Conservation (phyloP, 805 yeast species). For the Ascoidea asiatica region DNA sequence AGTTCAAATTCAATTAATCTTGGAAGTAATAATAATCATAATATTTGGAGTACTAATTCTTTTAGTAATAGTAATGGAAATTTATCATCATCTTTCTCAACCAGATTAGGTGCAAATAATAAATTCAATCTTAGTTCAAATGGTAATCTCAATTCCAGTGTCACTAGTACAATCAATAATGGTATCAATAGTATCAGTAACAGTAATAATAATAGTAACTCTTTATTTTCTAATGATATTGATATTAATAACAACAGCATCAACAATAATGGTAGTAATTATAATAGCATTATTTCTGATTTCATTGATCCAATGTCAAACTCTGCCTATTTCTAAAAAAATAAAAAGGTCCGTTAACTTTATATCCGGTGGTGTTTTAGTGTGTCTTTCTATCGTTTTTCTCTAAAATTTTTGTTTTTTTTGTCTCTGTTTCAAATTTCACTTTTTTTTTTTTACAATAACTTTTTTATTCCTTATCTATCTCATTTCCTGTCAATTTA, state of each 20-base stretch:
- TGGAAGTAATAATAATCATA: neutral
- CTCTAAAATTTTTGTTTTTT: too few species aligned
- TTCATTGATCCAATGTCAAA: neutral
- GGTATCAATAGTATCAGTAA: neutral
- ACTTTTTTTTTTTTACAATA: too few species aligned
- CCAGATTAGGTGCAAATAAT: neutral
- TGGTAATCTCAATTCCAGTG: too few species aligned
- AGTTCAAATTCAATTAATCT: neutral
- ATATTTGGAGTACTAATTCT: neutral
- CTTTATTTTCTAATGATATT: neutral
- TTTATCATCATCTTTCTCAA: neutral
- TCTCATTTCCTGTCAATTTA: too few species aligned
- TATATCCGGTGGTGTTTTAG: too few species aligned
- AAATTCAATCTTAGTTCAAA: neutral
- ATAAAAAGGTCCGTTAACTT: too few species aligned
- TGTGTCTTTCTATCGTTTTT: too few species aligned
- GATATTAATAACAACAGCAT: neutral
- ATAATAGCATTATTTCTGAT: neutral
- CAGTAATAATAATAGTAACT: neutral
- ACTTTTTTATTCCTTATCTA: too few species aligned
- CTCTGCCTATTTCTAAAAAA: neutral
- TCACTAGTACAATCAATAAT: too few species aligned
- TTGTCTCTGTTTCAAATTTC: too few species aligned
- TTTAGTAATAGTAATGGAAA: neutral
- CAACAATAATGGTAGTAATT: neutral